Percentiles rank a stretch among this genome's conserved stretches.
Evolutionary conservation across 805 yeast genomes (phyloP).

Genomic region (Naumovozyma baii): DNA sequence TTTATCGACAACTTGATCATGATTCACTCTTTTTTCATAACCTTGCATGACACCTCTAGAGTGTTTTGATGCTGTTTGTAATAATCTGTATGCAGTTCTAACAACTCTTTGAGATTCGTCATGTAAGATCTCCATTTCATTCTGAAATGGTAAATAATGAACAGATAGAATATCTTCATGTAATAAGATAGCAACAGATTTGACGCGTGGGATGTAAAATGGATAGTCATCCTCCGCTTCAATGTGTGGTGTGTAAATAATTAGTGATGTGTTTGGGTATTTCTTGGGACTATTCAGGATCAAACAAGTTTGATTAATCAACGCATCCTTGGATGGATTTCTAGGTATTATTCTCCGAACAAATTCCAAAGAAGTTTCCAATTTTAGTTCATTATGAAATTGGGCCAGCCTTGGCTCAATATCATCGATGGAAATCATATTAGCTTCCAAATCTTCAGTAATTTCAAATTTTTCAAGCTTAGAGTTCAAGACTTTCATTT

Average conservation of each 20-base stretch:
- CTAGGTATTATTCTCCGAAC: constrained; percentile 88
- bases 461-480: constrained; percentile 7
- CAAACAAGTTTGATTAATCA: constrained; percentile 78
- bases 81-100: constrained; percentile 70
- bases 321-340: constrained; percentile 75
- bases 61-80: constrained; percentile 75
- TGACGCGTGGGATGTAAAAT: constrained; percentile 79
- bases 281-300: constrained; percentile 29
- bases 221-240: constrained; percentile 53
- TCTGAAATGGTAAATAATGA: constrained; percentile 60
- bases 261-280: constrained; percentile 37
- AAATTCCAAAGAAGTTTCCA: constrained; percentile 38
- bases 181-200: constrained; percentile 63
- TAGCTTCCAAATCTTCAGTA: constrained; percentile 13
- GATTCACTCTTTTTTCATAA: constrained; percentile 78
- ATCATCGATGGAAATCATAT: constrained; percentile 33
- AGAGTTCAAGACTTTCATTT: constrained; percentile 1
- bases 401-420: constrained; percentile 30
- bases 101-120: constrained; percentile 47
- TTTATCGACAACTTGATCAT: constrained; percentile 77
- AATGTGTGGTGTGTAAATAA: constrained; percentile 75
- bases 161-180: constrained; percentile 45
- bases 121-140: constrained; percentile 29
- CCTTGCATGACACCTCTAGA: constrained; percentile 77
- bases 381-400: constrained; percentile 8